Evolutionary conservation across 208 protist genomes (phyloP).

Genomic region (Porcisia hertigi): DNA sequence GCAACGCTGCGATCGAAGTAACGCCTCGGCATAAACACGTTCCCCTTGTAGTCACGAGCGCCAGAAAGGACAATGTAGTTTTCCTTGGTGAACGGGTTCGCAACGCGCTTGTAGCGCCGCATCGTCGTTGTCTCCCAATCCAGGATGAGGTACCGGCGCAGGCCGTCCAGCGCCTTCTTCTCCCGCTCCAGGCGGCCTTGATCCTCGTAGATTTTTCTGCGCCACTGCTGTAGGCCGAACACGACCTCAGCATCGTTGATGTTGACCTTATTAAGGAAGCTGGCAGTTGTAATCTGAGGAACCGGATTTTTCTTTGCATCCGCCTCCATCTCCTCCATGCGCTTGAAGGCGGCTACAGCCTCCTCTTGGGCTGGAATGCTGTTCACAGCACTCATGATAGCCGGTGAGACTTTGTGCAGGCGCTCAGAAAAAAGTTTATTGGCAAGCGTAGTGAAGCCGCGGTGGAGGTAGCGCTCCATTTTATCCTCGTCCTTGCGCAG

Average conservation of each 20-base stretch:
- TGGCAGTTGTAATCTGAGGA: constrained; percentile 58
- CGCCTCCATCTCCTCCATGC: constrained; percentile 43
- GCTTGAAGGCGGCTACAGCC: constrained; percentile 26
- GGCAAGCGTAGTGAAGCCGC: constrained; percentile 80
- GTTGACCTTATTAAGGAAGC: constrained; percentile 88
- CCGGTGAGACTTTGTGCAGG: constrained; percentile 75
- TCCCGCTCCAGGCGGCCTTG: constrained; percentile 74
- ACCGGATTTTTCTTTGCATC: constrained; percentile 64
- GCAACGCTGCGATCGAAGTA: constrained; percentile 85
- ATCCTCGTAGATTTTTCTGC: constrained; percentile 85
- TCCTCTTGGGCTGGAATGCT: constrained; percentile 75
- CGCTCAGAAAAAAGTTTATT: constrained; percentile 91
- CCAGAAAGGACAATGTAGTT: constrained; percentile 92
- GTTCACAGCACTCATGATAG: constrained; percentile 74
- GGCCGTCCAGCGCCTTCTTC: constrained; percentile 49
- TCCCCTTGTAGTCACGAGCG: constrained; percentile 86
- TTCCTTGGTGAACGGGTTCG: constrained; percentile 89
- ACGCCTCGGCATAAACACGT: constrained; percentile 81
- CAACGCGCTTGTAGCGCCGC: constrained; percentile 88
- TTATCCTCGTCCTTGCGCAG: constrained; percentile 63
- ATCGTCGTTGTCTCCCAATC: constrained; percentile 92
- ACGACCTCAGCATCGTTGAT: constrained; percentile 89
- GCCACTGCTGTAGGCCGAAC: constrained; percentile 88
- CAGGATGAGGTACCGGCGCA: constrained; percentile 82
- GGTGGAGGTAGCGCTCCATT: constrained; percentile 74